Conservation (phyloP, 305 asterid species). For the Fraxinus floribunda region DNA sequence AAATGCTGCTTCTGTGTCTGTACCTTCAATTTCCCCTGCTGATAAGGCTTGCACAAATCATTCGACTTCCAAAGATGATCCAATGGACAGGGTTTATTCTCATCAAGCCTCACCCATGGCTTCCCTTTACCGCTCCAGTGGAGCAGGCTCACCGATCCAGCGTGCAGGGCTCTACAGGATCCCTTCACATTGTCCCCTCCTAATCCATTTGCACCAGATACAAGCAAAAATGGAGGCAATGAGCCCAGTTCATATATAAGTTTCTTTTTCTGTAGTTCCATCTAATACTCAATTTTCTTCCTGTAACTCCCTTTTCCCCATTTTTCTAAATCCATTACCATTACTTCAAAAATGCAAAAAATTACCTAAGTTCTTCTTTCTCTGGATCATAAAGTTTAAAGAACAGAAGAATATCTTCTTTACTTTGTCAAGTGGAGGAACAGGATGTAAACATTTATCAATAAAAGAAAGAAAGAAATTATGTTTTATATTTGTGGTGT, state of each 20-base stretch:
- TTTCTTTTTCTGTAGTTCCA: conserved; percentile 59
- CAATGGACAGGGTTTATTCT: conserved; percentile 67
- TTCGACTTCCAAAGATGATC: conserved; percentile 77
- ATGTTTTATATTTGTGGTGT: too few species aligned
- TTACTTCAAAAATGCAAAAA: conserved; percentile 26
- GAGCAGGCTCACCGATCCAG: conserved; percentile 80
- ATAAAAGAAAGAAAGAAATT: too few species aligned
- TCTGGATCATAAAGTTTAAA: too few species aligned
- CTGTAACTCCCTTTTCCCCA: conserved; percentile 71
- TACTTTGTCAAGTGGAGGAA: too few species aligned
- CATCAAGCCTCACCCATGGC: conserved; percentile 84
- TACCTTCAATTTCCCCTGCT: conserved; percentile 27
- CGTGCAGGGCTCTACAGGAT: conserved; percentile 66
- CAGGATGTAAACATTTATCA: too few species aligned
- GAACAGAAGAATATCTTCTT: too few species aligned
- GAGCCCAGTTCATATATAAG: conserved; percentile 80
- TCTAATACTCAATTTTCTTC: conserved; percentile 60
- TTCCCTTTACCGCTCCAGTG: conserved; percentile 92
- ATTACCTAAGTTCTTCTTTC: too few species aligned
- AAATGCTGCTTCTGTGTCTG: conserved; percentile 22
- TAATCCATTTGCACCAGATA: conserved; percentile 63
- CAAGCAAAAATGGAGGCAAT: conserved; percentile 69
- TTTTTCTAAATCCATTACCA: conserved; percentile 67
- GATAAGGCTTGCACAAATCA: conserved; percentile 51
- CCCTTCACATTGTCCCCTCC: conserved; percentile 89